Evolutionary conservation across 2,329 filamentous ascomycete species (phyloP).

Genomic region (Alternaria consortialis): DNA sequence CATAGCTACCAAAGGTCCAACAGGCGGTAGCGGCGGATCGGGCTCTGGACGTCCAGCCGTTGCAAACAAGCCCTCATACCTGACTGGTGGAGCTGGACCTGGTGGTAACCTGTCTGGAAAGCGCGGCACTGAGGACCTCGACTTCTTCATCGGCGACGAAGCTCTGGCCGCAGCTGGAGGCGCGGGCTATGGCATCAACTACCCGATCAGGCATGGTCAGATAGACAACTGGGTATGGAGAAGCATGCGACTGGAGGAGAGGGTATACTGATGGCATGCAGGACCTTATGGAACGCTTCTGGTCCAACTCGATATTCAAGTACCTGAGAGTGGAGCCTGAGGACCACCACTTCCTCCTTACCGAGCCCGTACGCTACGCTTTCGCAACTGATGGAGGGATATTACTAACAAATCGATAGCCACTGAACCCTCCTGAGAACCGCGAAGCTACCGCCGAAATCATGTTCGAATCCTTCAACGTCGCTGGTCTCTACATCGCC

Average conservation of each 20-base stretch:
- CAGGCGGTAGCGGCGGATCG: constrained; percentile 74
- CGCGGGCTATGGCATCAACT: constrained; percentile 94
- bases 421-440: constrained; percentile 97
- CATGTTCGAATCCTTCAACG: constrained; percentile 99
- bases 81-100: constrained; percentile 88
- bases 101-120: constrained; percentile 86
- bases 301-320: constrained; percentile 99
- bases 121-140: constrained; percentile 94
- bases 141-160: constrained; percentile 99
- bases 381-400: neutral
- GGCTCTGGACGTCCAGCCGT: constrained; percentile 90
- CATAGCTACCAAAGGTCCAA: constrained; percentile 89
- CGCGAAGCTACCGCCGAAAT: constrained; percentile 99
- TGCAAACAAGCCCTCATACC: constrained; percentile 92
- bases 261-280: constrained; percentile 50
- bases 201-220: constrained; percentile 96
- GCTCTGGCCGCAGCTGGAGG: constrained; percentile 84
- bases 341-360: constrained; percentile 98
- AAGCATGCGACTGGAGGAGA: neutral
- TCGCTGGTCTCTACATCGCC: constrained; percentile 97
- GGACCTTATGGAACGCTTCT: constrained; percentile 99
- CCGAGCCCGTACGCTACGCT: constrained; percentile 78
- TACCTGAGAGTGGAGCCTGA: constrained; percentile 97
- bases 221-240: constrained; percentile 93
- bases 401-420: constrained; percentile 62